Conservation (phyloP, 345 rosid genomes). For the Lumnitzera littorea region DNA sequence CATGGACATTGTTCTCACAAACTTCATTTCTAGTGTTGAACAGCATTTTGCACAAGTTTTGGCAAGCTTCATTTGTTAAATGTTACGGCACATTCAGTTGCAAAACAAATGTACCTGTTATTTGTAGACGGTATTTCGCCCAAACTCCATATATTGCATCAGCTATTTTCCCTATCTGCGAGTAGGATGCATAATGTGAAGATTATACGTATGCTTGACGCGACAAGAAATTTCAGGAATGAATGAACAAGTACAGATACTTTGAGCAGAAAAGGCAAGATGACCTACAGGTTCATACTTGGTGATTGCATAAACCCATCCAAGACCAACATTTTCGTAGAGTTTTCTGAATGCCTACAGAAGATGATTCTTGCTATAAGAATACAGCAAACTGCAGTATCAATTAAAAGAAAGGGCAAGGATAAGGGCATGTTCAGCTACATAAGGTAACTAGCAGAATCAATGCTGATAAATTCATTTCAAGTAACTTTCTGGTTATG, state of each 20-base stretch:
- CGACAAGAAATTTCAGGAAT: background rate
- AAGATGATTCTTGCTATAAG: background rate
- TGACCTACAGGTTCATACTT: slow-evolving; percentile 73
- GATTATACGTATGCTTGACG: background rate
- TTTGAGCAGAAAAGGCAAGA: background rate
- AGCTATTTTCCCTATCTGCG: slow-evolving; percentile 62
- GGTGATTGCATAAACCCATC: slow-evolving; percentile 85
- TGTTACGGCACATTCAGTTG: background rate
- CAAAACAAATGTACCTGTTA: slow-evolving; percentile 46
- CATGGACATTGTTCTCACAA: too few relatives aligned
- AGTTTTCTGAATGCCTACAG: slow-evolving; percentile 80
- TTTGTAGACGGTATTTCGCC: slow-evolving; percentile 81
- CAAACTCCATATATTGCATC: slow-evolving; percentile 70
- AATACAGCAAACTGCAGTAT: background rate
- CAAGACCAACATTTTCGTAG: slow-evolving; percentile 83
- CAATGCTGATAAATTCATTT: too few relatives aligned
- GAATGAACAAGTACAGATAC: background rate
- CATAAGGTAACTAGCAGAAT: too few relatives aligned
- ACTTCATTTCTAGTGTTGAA: too few relatives aligned
- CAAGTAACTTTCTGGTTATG: too few relatives aligned
- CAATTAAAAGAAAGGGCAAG: too few relatives aligned
- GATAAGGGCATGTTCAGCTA: too few relatives aligned
- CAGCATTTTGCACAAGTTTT: background rate
- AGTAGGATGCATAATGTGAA: background rate
- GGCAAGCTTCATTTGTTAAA: background rate